These are phyloP conservation scores for Pilaira anomala DNA, from an alignment of 192 early-diverging fungal species.

Conservation along the genomic window DNA sequence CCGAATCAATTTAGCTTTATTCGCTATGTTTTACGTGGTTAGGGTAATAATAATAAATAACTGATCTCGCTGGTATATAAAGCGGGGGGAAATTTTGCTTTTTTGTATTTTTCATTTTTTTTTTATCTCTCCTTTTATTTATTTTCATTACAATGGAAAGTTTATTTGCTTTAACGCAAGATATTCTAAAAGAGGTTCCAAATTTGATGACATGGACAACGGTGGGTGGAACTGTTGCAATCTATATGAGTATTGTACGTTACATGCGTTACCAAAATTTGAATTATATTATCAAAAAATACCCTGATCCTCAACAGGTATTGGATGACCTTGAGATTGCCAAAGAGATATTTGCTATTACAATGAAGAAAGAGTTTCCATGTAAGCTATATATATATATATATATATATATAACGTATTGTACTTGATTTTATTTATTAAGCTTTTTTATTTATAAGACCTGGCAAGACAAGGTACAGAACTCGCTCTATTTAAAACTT, in stretches of 20 bases:
- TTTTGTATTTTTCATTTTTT: no score
- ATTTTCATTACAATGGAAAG: no score
- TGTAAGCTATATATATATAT: conserved; percentile 3
- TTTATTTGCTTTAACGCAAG: no score
- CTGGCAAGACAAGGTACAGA: conserved; percentile 14
- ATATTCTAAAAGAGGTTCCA: no score
- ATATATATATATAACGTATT: background rate
- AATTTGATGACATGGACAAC: no score
- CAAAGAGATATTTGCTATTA: conserved; percentile 16
- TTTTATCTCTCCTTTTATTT: no score
- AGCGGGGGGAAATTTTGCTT: no score
- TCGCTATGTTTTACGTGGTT: no score
- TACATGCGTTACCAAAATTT: conserved; percentile 31
- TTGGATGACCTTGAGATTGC: conserved; percentile 27
- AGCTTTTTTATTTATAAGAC: background rate
- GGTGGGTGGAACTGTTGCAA: no score
- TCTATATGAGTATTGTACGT: conserved; percentile 15
- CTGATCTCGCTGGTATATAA: no score
- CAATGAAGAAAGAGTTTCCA: conserved; percentile 32
- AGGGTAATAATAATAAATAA: no score
- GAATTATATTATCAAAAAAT: conserved; percentile 26
- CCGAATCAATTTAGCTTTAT: no score
- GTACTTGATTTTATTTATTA: background rate
- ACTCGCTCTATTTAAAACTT: conserved; percentile 40
- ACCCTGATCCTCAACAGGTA: conserved; percentile 35